Percentiles rank a stretch among this genome's conserved stretches.
Conservation (phyloP, 495 filamentous ascomycete genomes). For the Extremus antarcticus region DNA sequence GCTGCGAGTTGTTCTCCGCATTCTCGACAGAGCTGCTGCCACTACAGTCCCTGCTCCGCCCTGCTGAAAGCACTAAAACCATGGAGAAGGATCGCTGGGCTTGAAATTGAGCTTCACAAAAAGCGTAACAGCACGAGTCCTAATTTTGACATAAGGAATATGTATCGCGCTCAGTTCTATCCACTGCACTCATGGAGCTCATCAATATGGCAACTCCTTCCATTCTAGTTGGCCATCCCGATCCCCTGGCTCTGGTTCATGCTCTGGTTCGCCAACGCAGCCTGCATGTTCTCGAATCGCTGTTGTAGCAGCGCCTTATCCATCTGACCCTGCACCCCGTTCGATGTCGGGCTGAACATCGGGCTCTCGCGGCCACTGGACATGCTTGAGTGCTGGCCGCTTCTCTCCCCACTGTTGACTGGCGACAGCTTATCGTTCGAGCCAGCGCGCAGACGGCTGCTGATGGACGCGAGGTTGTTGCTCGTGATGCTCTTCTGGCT, state of each 20-base stretch:
- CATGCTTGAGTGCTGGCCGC: neutral
- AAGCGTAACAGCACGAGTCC: no score
- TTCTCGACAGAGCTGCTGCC: no score
- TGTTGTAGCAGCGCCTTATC: conserved; percentile 12
- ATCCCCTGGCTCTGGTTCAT: neutral
- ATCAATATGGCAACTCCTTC: no score
- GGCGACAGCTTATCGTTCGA: neutral
- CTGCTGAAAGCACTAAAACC: no score
- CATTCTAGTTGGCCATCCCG: neutral
- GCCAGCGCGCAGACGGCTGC: neutral
- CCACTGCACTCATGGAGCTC: no score
- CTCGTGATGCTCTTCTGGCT: conserved; percentile 6
- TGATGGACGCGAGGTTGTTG: neutral
- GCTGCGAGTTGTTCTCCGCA: no score
- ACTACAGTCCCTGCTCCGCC: no score
- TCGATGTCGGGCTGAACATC: conserved; percentile 11
- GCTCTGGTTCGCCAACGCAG: conserved; percentile 7
- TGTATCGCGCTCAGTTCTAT: no score
- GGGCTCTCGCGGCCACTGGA: neutral
- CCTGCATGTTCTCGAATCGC: conserved; percentile 13
- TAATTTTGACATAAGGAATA: no score
- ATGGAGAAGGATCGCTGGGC: no score
- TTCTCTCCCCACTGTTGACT: neutral
- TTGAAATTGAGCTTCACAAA: no score
- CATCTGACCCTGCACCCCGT: conserved; percentile 2